Base-by-base conservation (phyloP, 371 early-diverging fungal species). In the Mitosporidium daphniae region DNA sequence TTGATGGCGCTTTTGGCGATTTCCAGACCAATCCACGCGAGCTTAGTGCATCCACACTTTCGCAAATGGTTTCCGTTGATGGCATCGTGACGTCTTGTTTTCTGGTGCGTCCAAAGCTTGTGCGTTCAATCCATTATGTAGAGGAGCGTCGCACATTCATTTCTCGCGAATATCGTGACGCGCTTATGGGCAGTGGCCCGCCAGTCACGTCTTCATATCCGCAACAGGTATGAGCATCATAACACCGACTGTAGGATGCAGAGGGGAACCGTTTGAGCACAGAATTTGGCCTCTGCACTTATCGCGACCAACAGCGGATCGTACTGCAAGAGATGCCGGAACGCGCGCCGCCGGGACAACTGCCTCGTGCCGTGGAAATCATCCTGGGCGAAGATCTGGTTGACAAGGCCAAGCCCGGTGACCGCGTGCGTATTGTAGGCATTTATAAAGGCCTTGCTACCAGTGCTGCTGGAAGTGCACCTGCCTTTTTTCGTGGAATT, bases 311-410 rank as follows among this genome's bases (percentile, higher is more conserved):
- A 38, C 95, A 98, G 46, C 73, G 69, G 2, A 53, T 86, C 30
- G 68, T 59, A 28, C 53, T 95, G 21, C 97, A 98, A 49, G 99
- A 98, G 52, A 93, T 95, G 91, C 94, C 95, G 0, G 99, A 98
- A 46, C 62, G 82, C 18, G 69, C 95, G 1, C 93, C 89, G 9
- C 65, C 91, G 8, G 95, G 97, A 13, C 78, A 78, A 38, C 47
- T 98, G 28, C 94, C 95, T 19, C 62, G 95, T 5, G 74, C 80
- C 8, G 53, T 94, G 10, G 89, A 91, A 44, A 57, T 91, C n/a
- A 56, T 95, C 21, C 42, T 95, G 27, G 74, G 84, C 32, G 75
- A 77, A 39, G 95, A 95, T 49, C 47, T 98, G 21, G 94, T 84
- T 0, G 97, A 95, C 41, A 42, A 39, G 10, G 66, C 73, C 12